Evolutionary conservation across 768 basidiomycete species (phyloP), one percentile per base, ranked within the genome.

Genomic region (Hypholoma fasciculare): DNA sequence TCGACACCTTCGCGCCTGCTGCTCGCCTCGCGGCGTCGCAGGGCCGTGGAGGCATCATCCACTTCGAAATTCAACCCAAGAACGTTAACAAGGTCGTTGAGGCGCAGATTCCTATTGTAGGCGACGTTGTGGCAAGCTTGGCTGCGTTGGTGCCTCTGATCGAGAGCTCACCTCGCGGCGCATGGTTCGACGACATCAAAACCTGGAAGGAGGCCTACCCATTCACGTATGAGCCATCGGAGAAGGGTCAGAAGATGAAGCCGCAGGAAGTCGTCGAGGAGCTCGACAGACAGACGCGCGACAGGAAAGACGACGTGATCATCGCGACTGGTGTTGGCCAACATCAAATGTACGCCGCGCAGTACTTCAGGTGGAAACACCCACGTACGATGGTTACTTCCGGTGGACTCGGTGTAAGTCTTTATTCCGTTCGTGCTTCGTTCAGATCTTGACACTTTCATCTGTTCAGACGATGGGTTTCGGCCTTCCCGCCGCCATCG

Each of bases 301-400:
- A 89, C 58, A 83, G 78, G 72, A 96, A 98, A 77, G 89, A 92
- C 57, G 86, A 98, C 20, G 83, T 97, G 39, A 76, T 99, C 67
- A 75, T 99, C 52, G 74, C 93, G 11, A 99, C 97, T 14, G 97
- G 97, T 65, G 97, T 99, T 19, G 97, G 97, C 7, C 97, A 99
- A 72, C 97, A 98, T 76, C 96, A 99, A 75, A 98, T 98, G 97
- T 98, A 94, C 95, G 96, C 96, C 1, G 93, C 92, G 42, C 97
- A 99, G 72, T 81, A 89, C 71, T 98, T 85, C 75, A 81, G 96
- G 58, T 99, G 96, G 96, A 90, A 76, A 60, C 76, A 89, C 49
- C 97, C 97, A 0, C 82, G 88, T 42, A 82, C 92, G 47, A 82
- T 98, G 89, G 87, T 96, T 54, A 94, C 95, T 13, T 95, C 92